phyloP scores from a whole-genome alignment of 2,329 filamentous ascomycete genomes.

The Talaromyces atroroseus region DNA sequence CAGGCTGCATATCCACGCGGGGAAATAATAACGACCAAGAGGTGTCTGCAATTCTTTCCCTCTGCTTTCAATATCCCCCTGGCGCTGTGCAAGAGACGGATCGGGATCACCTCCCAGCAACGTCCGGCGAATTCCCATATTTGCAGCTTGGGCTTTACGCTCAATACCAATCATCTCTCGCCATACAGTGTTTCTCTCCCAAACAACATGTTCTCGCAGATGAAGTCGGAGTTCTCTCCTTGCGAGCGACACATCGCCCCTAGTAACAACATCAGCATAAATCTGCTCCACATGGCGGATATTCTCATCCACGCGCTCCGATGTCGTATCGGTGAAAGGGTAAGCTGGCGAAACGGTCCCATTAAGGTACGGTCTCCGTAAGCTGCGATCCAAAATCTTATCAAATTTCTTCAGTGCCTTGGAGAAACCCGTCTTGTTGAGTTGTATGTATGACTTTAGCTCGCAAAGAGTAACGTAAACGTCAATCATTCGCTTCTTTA shows the following conservation, averaged over 20 bases:
- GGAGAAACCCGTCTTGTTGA: slow-evolving; percentile 93
- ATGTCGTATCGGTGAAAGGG: slow-evolving; percentile 70
- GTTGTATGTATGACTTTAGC: slow-evolving; percentile 89
- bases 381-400: slow-evolving; percentile 80
- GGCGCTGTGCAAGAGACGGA: slow-evolving; percentile 62
- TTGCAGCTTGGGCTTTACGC: slow-evolving; percentile 87
- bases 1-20: slow-evolving; percentile 75
- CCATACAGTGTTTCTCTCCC: slow-evolving; percentile 99
- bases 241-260: slow-evolving; percentile 69
- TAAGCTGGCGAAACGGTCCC: slow-evolving; percentile 70
- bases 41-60: slow-evolving; percentile 72
- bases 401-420: slow-evolving; percentile 99
- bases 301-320: slow-evolving; percentile 63
- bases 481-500: slow-evolving; percentile 86
- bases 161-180: slow-evolving; percentile 98
- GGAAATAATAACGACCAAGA: slow-evolving; percentile 68
- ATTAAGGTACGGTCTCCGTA: slow-evolving; percentile 72
- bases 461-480: slow-evolving; percentile 91
- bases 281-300: slow-evolving; percentile 70
- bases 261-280: slow-evolving; percentile 77
- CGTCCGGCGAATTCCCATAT: slow-evolving; percentile 71
- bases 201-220: slow-evolving; percentile 91
- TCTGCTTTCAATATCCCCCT: slow-evolving; percentile 71
- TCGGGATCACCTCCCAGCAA: slow-evolving; percentile 71
- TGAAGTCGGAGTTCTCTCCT: slow-evolving; percentile 84